phyloP scores from a whole-genome alignment of 129 eudicot species.

The Ambrosia trifida region DNA sequence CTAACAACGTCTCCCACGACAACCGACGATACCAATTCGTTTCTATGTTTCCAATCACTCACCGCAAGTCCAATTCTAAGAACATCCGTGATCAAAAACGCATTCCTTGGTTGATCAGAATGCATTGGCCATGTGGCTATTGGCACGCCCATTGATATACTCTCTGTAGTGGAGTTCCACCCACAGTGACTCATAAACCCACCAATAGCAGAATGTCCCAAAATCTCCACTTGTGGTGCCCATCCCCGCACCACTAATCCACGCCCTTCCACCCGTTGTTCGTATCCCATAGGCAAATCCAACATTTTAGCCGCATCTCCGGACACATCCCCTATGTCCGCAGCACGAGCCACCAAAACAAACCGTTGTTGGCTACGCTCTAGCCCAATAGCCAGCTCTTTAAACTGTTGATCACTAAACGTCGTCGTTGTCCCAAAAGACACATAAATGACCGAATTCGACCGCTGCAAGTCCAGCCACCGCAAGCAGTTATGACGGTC shows the following conservation, averaged over 20 bases:
- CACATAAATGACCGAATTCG: conserved; percentile 42
- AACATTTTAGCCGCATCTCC: conserved; percentile 13
- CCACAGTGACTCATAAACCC: conserved; percentile 53
- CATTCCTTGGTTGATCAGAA: conserved; percentile 45
- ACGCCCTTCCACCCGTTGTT: conserved; percentile 36
- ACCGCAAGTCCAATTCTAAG: conserved; percentile 35
- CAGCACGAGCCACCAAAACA: conserved; percentile 37
- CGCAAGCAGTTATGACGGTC: conserved; percentile 27
- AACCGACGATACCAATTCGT: conserved; percentile 27
- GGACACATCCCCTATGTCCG: conserved; percentile 34
- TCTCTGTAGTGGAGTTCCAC: conserved; percentile 50
- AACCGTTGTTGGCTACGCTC: conserved; percentile 39
- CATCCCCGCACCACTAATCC: conserved; percentile 47
- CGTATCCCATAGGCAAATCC: conserved; percentile 39
- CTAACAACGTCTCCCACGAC: conserved; percentile 26
- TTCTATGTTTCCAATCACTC: conserved; percentile 38
- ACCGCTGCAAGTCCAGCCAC: conserved; percentile 45
- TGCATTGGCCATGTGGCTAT: conserved; percentile 51
- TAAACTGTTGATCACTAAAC: conserved; percentile 29
- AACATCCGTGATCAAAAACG: conserved; percentile 22
- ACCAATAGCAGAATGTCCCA: conserved; percentile 40
- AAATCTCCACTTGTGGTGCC: conserved; percentile 50
- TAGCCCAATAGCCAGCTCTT: conserved; percentile 43
- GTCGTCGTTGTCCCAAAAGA: conserved; percentile 40
- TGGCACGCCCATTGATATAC: conserved; percentile 44